Conservation (phyloP, 2,329 filamentous ascomycete genomes). For the Emericellopsis cladophorae region DNA sequence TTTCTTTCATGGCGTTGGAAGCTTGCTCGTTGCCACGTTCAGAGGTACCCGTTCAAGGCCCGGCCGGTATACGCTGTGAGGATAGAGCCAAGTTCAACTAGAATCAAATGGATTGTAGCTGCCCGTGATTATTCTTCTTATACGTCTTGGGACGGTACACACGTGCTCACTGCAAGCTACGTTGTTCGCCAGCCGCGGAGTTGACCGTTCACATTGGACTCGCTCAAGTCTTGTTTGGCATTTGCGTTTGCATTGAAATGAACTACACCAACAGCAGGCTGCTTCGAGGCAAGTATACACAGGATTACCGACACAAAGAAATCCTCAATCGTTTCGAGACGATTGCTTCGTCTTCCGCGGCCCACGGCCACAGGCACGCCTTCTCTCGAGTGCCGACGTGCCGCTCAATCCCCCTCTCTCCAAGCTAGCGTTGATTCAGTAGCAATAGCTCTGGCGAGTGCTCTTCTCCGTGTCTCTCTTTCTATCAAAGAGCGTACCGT, state of each 20-base stretch:
- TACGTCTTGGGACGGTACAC: no score
- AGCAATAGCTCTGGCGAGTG: neutral
- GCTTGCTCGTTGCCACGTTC: no score
- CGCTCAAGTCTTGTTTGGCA: neutral
- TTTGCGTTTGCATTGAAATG: conserved; percentile 1
- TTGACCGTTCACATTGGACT: no score
- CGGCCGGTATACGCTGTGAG: no score
- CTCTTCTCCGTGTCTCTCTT: neutral
- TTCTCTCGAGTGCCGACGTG: neutral
- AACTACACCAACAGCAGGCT: conserved; percentile 2
- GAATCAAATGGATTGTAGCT: no score
- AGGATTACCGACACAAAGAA: conserved; percentile 1
- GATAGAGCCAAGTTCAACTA: no score
- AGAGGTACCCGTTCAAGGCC: no score
- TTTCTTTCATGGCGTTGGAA: no score
- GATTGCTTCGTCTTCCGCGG: neutral
- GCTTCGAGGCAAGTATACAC: conserved; percentile 3
- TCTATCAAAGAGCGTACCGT: conserved; percentile 4
- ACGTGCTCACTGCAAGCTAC: no score
- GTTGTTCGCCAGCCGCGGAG: no score
- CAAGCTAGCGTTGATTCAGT: neutral
- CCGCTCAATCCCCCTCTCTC: neutral
- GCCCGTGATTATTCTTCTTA: no score
- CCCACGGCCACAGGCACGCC: neutral
- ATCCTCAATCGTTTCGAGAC: neutral